Evolutionary conservation across 2,329 filamentous ascomycete genomes (phyloP), one percentile per base, ranked within the genome.

Genomic region (Colletotrichum horii): DNA sequence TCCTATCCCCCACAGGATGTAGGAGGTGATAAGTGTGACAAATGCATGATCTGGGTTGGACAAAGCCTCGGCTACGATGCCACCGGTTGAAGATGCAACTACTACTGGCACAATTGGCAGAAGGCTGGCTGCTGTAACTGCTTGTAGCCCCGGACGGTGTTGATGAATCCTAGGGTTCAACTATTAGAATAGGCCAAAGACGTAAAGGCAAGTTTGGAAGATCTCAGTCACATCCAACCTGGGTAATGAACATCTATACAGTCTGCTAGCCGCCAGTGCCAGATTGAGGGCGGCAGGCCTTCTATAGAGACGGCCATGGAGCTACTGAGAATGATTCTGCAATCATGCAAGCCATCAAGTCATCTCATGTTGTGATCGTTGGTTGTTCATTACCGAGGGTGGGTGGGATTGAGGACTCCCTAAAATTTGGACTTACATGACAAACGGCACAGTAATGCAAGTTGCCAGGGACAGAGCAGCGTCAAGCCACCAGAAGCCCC

Each of bases 1-100:
- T 6, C 92, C 91, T 73, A 91, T 90, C 1, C 93, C 93, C 92
- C 92, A 94, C 78, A 95, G 89, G 19, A 94, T 85, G 80, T 94
- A 95, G 4, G 88, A 92, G 19, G 87, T 86, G n/a, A 94, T 84
- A 26, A 95, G 79, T 0, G 93, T 95, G 48, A 88, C 89, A 24
- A 73, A 71, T 9, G 71, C 66, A 43, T 77, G 71, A 15, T 43
- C 24, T 38, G 60, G 65, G 16, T 74, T 70, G n/a, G 66, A 38
- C 11, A 74, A 58, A n/a, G 66, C 75, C 15, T 72, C 66, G 5
- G 75, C 75, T 19, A 77, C 75, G 38, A 76, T 85, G n/a, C 89
- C 91, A 5, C 94, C 93, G 0, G 91, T 89, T 2, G 91, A 91
- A 0, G 93, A 87, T 2, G 92, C 91, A 67, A 95, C 92, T 43